Conservation (phyloP, 495 filamentous ascomycete species). For the Penicillium argentinense region DNA sequence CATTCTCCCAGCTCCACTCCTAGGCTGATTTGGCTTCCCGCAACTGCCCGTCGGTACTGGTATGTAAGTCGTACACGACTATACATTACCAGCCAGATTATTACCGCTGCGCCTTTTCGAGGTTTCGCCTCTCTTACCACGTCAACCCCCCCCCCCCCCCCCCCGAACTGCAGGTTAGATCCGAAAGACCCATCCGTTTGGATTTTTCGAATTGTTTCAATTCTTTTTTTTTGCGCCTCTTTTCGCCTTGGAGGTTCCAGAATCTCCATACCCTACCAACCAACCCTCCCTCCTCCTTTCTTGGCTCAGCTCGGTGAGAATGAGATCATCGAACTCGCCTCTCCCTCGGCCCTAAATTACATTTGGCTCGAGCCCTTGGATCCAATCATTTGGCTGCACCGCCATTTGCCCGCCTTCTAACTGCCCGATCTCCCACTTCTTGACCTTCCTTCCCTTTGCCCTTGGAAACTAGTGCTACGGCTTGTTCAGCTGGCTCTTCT, state of each 20-base stretch:
- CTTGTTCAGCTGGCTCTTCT: conserved; percentile 8
- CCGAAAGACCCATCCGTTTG: conserved; percentile 15
- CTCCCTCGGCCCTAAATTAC: conserved; percentile 15
- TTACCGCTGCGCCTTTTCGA: too few species aligned
- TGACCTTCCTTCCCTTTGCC: conserved; percentile 8
- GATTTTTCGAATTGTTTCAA: conserved; percentile 17
- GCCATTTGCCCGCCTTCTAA: conserved; percentile 17
- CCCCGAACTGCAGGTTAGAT: conserved; percentile 16
- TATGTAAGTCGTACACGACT: conserved; percentile 13
- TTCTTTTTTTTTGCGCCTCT: conserved; percentile 13
- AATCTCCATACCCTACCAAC: conserved; percentile 3
- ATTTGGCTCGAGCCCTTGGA: conserved; percentile 9
- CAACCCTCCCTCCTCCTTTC: conserved; percentile 4
- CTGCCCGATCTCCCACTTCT: conserved; percentile 15
- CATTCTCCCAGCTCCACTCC: neutral
- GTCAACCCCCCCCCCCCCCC: conserved; percentile 15
- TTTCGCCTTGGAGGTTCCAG: conserved; percentile 12
- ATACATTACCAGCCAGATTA: conserved; percentile 11
- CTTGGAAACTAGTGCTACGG: conserved; percentile 10
- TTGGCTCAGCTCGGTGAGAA: conserved; percentile 23
- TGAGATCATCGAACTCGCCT: conserved; percentile 26
- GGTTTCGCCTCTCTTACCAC: conserved; percentile 17
- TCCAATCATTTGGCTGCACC: conserved; percentile 20
- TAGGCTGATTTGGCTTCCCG: conserved; percentile 4
- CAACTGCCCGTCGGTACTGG: conserved; percentile 4